These are phyloP conservation scores for Auxenochlorella pyrenoidosa DNA, from an alignment of 139 green algal genomes.

Conservation along the genomic window DNA sequence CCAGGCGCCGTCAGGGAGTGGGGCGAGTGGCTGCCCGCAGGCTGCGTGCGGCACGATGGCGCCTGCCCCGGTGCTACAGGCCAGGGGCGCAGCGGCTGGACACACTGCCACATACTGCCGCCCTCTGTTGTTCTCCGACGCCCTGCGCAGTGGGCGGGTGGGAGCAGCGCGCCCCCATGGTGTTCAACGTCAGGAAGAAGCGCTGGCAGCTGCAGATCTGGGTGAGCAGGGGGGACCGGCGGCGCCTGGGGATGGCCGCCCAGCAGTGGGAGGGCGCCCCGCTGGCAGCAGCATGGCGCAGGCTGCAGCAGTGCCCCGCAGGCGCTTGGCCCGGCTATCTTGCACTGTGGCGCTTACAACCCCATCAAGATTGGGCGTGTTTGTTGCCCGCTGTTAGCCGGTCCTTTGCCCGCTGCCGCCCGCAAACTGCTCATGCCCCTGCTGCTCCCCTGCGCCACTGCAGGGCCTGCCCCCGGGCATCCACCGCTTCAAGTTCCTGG, in stretches of 20 bases:
- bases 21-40: no score
- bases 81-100: background rate
- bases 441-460: background rate
- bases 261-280: background rate
- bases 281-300: no score
- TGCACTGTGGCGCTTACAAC: no score
- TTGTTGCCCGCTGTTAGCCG: no score
- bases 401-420: no score
- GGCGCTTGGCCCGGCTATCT: no score
- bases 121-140: background rate
- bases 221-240: background rate
- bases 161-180: constrained; percentile 60
- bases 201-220: constrained; percentile 47
- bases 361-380: no score
- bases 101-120: background rate
- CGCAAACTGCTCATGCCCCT: no score
- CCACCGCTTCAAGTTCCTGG: constrained; percentile 86
- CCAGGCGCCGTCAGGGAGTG: background rate
- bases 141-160: constrained; percentile 71
- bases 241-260: background rate
- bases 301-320: no score
- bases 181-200: constrained; percentile 40
- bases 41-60: background rate
- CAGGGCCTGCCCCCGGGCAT: constrained; percentile 68
- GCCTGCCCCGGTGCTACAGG: background rate